phyloP scores from a whole-genome alignment of 495 filamentous ascomycete species.

The Coniosporium apollinis region DNA sequence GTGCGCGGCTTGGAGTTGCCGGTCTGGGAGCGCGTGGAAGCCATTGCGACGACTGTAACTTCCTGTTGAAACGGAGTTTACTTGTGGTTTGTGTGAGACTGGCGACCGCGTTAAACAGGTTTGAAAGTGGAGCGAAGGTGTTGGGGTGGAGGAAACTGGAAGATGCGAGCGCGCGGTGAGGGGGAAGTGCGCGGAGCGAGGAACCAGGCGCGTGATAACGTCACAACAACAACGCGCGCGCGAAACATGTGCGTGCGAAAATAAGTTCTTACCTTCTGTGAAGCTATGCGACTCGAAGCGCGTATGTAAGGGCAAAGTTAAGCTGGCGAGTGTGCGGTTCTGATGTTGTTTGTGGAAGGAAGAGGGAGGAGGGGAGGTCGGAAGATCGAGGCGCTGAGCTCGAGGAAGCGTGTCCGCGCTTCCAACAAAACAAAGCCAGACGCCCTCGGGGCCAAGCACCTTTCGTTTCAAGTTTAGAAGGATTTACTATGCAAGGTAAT shows the following conservation, averaged over 20 bases:
- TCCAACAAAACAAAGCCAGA: not conserved
- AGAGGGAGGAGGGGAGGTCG: not conserved
- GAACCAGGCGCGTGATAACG: not conserved
- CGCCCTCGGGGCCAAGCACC: not conserved
- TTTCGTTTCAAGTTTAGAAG: not conserved
- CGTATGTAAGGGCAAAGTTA: not conserved
- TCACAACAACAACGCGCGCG: not conserved
- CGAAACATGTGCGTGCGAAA: not conserved
- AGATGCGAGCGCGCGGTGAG: not conserved
- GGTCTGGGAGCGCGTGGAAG: constrained; percentile 16
- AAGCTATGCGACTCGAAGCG: not conserved
- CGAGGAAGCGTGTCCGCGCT: not conserved
- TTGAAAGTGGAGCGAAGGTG: not conserved
- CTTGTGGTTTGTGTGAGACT: not conserved
- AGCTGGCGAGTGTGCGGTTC: too few relatives aligned
- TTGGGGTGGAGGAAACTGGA: not conserved
- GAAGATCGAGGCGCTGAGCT: not conserved
- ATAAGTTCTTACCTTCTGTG: not conserved
- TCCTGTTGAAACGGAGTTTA: too few relatives aligned
- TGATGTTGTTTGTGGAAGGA: not conserved
- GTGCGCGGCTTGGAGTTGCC: constrained; percentile 16
- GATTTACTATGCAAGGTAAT: not conserved
- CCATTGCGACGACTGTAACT: constrained; percentile 3
- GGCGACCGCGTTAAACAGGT: not conserved
- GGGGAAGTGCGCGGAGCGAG: not conserved